These are phyloP conservation scores for Ehretia macrophylla DNA, from an alignment of 257 asterid species.

Conservation along the genomic window DNA sequence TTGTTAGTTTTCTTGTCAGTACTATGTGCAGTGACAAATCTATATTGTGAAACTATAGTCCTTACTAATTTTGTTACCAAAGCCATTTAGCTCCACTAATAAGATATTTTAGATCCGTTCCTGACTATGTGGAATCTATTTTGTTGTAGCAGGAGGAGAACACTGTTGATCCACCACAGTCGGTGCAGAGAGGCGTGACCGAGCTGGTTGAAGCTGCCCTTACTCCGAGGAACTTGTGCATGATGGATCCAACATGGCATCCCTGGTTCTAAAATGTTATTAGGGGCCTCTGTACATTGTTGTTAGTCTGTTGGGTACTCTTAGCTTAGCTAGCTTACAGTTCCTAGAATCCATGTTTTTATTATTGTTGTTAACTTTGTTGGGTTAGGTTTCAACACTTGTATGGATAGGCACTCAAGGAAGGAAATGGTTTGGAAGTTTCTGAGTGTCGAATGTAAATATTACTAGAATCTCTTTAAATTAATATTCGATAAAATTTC, in stretches of 20 bases:
- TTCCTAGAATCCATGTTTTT: not conserved
- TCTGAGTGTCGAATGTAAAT: too few species aligned
- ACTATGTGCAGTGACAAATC: too few species aligned
- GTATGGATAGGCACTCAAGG: too few species aligned
- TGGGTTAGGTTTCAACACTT: not conserved
- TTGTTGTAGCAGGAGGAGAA: conserved; percentile 61
- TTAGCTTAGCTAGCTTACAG: too few species aligned
- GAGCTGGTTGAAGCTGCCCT: conserved; percentile 95
- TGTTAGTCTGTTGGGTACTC: not conserved
- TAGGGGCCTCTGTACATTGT: not conserved
- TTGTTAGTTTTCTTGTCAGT: too few species aligned
- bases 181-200: conserved; percentile 93
- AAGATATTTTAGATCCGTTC: too few species aligned
- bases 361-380: not conserved
- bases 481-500: too few species aligned
- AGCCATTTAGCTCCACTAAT: too few species aligned
- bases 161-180: conserved; percentile 86
- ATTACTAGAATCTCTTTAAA: too few species aligned
- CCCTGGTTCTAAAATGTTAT: conserved; percentile 66
- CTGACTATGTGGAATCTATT: not conserved
- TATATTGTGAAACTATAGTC: too few species aligned
- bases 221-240: conserved; percentile 89
- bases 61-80: too few species aligned
- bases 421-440: too few species aligned
- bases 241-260: conserved; percentile 99